Base-by-base conservation (phyloP, 345 rosid species). In the Carallia pectinifolia region DNA sequence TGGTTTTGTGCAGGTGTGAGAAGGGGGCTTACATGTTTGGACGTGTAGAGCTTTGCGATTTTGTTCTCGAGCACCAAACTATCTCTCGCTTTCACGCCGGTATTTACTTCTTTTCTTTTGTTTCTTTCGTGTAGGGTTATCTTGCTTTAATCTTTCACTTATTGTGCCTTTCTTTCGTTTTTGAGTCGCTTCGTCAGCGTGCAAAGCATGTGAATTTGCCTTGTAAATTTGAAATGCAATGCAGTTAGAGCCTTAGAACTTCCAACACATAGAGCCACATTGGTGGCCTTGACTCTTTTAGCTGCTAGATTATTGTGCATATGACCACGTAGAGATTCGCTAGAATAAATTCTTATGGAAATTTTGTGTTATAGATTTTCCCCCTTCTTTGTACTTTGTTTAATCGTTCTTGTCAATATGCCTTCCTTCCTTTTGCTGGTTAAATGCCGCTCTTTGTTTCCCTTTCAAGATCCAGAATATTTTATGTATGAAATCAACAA, bases 1-100 rank as follows among this genome's bases (percentile, higher is more conserved):
- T 27, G 1, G 15, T 19, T n/a, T 68, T 30, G 29, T 81, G 63
- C 71, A 95, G 99, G 64, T 65, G 71, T 64, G 83, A 90, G 81
- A 95, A 92, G 72, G 98, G 98, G 63, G 99, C 98, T 53, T 95
- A 89, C 80, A 77, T 95, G 98, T 92, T 92, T 85, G 99, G 98
- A 47, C 96, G 98, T 17, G 88, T 85, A 12, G 88, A 83, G 74
- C 82, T 90, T 56, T 95, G 98, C 63, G 97, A 95, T 77, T 95
- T 95, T 71, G 71, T 88, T 58, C 94, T 95, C 6, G 94, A 90
- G 79, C 99, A 95, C 76, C 91, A 97, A 0, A 90, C 97, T 7
- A 82, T 95, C 61, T 95, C 99, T 39, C 89, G 98, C 58, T 95
- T 92, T 75, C 98, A 95, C 78, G 96, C 99, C 27, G 98, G 99